These are phyloP conservation scores for Wickerhamiella azyma DNA, from an alignment of 805 yeast genomes.

Conservation along the genomic window DNA sequence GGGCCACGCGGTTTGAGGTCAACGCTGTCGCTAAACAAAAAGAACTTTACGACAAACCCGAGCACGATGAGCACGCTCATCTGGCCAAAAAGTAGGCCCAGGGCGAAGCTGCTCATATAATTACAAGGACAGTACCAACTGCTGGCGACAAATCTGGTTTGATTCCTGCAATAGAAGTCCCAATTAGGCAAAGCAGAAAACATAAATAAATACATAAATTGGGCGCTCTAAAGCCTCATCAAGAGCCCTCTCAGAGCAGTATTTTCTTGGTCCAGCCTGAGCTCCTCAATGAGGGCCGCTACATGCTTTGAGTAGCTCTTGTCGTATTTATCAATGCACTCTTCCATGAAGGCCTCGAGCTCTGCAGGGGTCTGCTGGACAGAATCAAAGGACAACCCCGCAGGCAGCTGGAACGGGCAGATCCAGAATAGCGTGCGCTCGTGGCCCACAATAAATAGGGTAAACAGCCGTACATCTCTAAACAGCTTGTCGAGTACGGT, in stretches of 20 bases:
- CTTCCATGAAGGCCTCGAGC: slow-evolving; percentile 20
- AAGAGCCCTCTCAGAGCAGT: background rate
- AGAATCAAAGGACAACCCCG: slow-evolving; percentile 7
- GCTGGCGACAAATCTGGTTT: too few species aligned
- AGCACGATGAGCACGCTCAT: slow-evolving; percentile 28
- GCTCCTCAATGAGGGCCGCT: background rate
- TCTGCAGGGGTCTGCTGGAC: slow-evolving; percentile 17
- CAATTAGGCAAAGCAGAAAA: background rate
- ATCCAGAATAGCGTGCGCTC: slow-evolving; percentile 17
- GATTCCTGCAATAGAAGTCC: too few species aligned
- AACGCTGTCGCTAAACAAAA: slow-evolving; percentile 29
- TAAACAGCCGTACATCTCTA: slow-evolving; percentile 23
- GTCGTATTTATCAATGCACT: slow-evolving; percentile 22
- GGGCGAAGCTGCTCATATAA: slow-evolving; percentile 22
- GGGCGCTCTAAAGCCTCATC: background rate
- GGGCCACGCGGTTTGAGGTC: slow-evolving; percentile 15
- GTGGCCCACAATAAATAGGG: slow-evolving; percentile 17
- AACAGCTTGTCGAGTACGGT: slow-evolving; percentile 32
- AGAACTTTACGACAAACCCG: slow-evolving; percentile 28
- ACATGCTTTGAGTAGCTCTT: slow-evolving; percentile 1
- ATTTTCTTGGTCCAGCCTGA: background rate
- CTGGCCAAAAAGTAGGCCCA: slow-evolving; percentile 31
- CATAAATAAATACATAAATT: background rate
- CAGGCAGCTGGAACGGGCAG: slow-evolving; percentile 20
- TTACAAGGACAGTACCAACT: too few species aligned